Percentiles rank a stretch among this genome's conserved stretches.
phyloP scores from a whole-genome alignment of 2,329 filamentous ascomycete species.

The Sporothrix brasiliensis region DNA sequence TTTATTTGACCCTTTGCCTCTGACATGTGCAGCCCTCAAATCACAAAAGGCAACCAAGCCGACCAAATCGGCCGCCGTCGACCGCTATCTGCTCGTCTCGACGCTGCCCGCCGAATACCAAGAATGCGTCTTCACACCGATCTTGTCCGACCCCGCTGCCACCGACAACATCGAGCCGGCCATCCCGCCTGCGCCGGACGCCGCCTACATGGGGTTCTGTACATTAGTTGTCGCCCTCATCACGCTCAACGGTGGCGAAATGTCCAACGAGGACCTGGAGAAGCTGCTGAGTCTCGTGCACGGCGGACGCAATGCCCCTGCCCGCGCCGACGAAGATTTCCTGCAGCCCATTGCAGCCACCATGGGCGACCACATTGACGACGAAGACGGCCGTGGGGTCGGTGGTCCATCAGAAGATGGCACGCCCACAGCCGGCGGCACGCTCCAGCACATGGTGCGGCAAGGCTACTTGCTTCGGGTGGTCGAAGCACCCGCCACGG shows the following conservation, averaged over 20 bases:
- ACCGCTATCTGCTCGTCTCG: conserved; percentile 76
- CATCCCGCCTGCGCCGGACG: conserved; percentile 68
- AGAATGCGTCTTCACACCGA: conserved; percentile 41
- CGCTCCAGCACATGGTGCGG: conserved; percentile 64
- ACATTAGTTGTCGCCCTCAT: conserved; percentile 79
- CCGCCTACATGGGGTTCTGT: conserved; percentile 80
- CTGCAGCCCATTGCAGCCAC: conserved; percentile 55
- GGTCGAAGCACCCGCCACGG: conserved; percentile 73
- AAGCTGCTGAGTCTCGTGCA: conserved; percentile 53
- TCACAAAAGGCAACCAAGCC: conserved; percentile 46
- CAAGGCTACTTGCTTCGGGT: conserved; percentile 82
- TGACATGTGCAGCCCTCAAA: conserved; percentile 8
- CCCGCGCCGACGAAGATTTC: conserved; percentile 62
- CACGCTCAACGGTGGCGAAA: conserved; percentile 68
- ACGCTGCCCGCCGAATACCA: conserved; percentile 71
- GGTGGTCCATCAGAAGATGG: conserved; percentile 14
- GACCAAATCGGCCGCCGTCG: conserved; percentile 57
- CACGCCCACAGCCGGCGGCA: conserved; percentile 31
- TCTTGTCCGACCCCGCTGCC: conserved; percentile 60
- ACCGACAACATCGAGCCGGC: conserved; percentile 59
- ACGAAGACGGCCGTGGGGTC: conserved; percentile 32
- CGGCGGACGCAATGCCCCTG: conserved; percentile 42
- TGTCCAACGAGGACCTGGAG: conserved; percentile 78
- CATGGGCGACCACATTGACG: conserved; percentile 37
- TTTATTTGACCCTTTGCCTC: background rate